Evolutionary conservation across 768 basidiomycete species (phyloP), one percentile per base, ranked within the genome.

Genomic region (Galerina sulciceps): DNA sequence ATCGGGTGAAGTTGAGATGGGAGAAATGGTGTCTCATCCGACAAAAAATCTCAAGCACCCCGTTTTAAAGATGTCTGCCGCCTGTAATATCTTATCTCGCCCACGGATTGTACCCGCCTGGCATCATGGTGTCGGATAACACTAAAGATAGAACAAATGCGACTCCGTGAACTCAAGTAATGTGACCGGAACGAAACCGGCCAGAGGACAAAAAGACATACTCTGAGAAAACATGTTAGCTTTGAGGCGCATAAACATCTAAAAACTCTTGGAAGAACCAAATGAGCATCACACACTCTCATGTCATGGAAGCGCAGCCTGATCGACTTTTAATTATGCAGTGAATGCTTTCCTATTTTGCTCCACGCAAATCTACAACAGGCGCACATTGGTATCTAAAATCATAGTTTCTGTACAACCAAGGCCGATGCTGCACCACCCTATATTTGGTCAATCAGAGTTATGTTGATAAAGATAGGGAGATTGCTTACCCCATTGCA

Each of bases 371-470:
- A 49, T 50, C 52, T 58, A 60, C 40, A 38, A 58, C 46, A 60
- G 38, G 46, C 48, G 58, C 46, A 58, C 43, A 62, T 44, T 53
- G 45, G 57, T 66, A 67, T 60, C 51, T 59, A 56, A 59, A 59
- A 71, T 85, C 81, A 96, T 70, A 96, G 70, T 70, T 86, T 92
- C 78, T 96, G 93, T 62, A 98, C 84, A 59, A 97, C 82, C 64
- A 98, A 80, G 37, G 96, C 93, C 37, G 93, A 94, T 48, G 94
- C 93, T 56, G 93, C 95, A 69, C 94, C 94, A 67, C 94, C 94
- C 93, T 94, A 68, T 57, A 17, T 64, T 55, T 11, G 43, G 17
- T 31, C 4, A 5, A 67, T 65, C 67, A 53, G 59, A 59, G 11
- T 66, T 47, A 47, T 26, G 62, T 46, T 35, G 52, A 49, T 17